These are phyloP conservation scores for Blechomonas ayalai DNA, from an alignment of 208 protist species.

Conservation along the genomic window DNA sequence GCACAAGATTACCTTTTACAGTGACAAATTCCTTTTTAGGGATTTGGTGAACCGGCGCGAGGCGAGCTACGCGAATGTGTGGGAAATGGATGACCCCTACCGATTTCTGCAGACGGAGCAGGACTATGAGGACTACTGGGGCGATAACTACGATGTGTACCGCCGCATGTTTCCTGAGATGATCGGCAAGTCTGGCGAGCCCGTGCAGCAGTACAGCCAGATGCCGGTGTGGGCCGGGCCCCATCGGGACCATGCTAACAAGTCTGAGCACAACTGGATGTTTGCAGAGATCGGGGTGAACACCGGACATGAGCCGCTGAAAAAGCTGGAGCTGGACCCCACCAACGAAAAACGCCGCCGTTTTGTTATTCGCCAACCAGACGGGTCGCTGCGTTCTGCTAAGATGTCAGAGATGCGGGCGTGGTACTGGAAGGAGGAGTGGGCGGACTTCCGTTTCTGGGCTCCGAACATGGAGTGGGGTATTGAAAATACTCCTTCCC, in stretches of 20 bases:
- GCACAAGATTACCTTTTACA: slow-evolving; percentile 92
- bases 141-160: slow-evolving; percentile 93
- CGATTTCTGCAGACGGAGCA: slow-evolving; percentile 92
- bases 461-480: slow-evolving; percentile 92
- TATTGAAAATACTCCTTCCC: slow-evolving; percentile 85
- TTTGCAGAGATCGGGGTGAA: slow-evolving; percentile 93
- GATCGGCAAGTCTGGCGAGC: slow-evolving; percentile 87
- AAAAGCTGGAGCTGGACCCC: slow-evolving; percentile 90
- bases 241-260: slow-evolving; percentile 88
- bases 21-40: slow-evolving; percentile 90
- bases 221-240: slow-evolving; percentile 89
- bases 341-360: slow-evolving; percentile 91
- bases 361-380: slow-evolving; percentile 89
- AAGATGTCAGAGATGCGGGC: slow-evolving; percentile 95
- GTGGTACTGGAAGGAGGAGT: slow-evolving; percentile 94
- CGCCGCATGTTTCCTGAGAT: slow-evolving; percentile 92
- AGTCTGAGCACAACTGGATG: slow-evolving; percentile 93
- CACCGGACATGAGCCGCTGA: slow-evolving; percentile 88
- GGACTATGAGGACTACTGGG: slow-evolving; percentile 93
- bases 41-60: slow-evolving; percentile 90
- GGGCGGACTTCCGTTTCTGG: slow-evolving; percentile 93
- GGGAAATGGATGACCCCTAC: slow-evolving; percentile 94
- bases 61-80: slow-evolving; percentile 91
- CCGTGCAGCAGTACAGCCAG: slow-evolving; percentile 91
- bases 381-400: slow-evolving; percentile 89